Conservation (phyloP, 176 grass and related monocot genomes). For the Eleusine indica region DNA sequence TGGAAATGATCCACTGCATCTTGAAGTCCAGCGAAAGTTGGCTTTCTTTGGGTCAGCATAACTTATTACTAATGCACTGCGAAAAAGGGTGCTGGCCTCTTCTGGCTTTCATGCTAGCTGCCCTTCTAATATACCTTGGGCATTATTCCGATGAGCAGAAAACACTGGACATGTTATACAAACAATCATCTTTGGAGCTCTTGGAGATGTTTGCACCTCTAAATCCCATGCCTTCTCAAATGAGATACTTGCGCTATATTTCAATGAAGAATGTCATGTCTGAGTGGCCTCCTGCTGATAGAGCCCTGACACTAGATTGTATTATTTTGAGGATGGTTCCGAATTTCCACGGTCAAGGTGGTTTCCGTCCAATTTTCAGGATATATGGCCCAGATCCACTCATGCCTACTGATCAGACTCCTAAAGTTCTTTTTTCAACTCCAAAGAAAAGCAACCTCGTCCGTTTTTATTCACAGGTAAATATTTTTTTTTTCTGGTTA, state of each 20-base stretch:
- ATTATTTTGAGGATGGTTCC: constrained; percentile 83
- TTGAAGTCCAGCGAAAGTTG: constrained; percentile 88
- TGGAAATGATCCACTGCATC: constrained; percentile 82
- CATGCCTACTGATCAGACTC: constrained; percentile 61
- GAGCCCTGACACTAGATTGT: constrained; percentile 75
- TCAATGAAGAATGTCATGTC: constrained; percentile 73
- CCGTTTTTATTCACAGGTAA: constrained; percentile 82
- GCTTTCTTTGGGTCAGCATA: constrained; percentile 70
- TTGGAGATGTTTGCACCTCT: constrained; percentile 76
- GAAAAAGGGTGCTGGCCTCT: constrained; percentile 82
- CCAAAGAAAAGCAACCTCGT: constrained; percentile 66
- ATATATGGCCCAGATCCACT: constrained; percentile 90
- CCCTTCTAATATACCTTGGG: constrained; percentile 79
- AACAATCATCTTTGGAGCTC: constrained; percentile 69
- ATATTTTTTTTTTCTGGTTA: constrained; percentile 25
- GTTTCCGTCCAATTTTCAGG: constrained; percentile 79
- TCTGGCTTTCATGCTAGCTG: constrained; percentile 89
- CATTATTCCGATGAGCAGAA: constrained; percentile 82
- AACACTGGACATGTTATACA: constrained; percentile 93
- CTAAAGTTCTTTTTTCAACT: constrained; percentile 92
- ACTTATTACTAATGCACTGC: constrained; percentile 79
- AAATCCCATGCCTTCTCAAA: constrained; percentile 83
- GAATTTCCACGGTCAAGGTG: constrained; percentile 68
- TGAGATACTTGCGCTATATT: constrained; percentile 92
- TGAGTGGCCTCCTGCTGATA: constrained; percentile 86